Evolutionary conservation across 805 yeast species (phyloP).

Genomic region (Metschnikowia similis): DNA sequence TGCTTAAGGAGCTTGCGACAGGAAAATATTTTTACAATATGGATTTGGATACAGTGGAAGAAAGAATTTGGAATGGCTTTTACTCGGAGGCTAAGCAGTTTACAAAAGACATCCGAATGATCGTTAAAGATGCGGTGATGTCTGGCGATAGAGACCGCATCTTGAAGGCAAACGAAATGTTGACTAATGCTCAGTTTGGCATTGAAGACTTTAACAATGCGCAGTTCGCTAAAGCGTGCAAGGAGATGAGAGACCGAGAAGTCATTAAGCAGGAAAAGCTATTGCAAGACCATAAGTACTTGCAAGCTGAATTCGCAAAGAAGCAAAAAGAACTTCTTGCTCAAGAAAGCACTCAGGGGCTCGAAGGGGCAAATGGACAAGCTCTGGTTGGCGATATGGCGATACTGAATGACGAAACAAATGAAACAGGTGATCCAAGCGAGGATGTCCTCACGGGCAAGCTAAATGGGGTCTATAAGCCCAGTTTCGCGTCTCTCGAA

Average conservation of each 20-base stretch:
- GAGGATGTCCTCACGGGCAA: not conserved
- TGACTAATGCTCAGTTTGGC: conserved; percentile 92
- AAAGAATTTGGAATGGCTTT: conserved; percentile 93
- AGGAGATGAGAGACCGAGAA: conserved; percentile 66
- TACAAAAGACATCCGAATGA: conserved; percentile 77
- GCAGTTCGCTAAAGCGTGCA: conserved; percentile 72
- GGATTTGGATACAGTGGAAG: conserved; percentile 92
- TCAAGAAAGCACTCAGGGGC: not conserved
- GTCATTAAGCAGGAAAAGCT: conserved; percentile 45
- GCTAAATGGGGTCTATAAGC: not conserved
- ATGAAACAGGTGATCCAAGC: not conserved
- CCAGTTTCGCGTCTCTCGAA: not conserved
- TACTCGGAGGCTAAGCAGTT: conserved; percentile 92
- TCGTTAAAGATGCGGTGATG: conserved; percentile 69
- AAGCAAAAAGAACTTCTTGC: conserved; percentile 11
- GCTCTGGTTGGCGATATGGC: not conserved
- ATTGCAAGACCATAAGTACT: conserved; percentile 31
- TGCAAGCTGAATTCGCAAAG: conserved; percentile 22
- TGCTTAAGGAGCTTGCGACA: conserved; percentile 76
- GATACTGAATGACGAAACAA: not conserved
- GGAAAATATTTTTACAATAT: conserved; percentile 76
- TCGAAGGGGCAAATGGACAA: not conserved
- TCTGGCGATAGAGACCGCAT: conserved; percentile 81
- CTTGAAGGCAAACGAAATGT: conserved; percentile 85
- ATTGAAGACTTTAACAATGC: conserved; percentile 82